These are phyloP conservation scores for Puccinia novopanici DNA, from an alignment of 1,284 basidiomycete species.

Conservation along the genomic window DNA sequence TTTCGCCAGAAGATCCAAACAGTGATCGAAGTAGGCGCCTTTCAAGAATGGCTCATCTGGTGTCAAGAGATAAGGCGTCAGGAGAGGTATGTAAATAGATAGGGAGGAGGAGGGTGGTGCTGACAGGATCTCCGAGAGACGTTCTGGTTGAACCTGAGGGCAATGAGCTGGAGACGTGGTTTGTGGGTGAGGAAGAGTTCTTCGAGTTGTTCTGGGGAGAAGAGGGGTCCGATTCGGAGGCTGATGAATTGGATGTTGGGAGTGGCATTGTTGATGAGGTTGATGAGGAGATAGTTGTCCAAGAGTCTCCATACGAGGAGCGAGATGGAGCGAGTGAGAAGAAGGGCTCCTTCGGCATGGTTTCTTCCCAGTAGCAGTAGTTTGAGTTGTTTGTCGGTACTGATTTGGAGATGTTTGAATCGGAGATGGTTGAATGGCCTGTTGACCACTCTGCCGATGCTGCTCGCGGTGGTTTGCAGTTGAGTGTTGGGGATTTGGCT, in stretches of 20 bases:
- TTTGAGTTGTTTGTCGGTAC: slow-evolving; percentile 4
- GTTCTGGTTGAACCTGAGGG: slow-evolving; percentile 47
- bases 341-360: background rate
- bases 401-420: slow-evolving; percentile 23
- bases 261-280: slow-evolving; percentile 14
- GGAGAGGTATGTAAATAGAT: too few species aligned
- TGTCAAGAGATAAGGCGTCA: background rate
- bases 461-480: background rate
- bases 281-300: slow-evolving; percentile 37
- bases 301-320: slow-evolving; percentile 16
- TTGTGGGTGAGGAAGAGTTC: slow-evolving; percentile 29
- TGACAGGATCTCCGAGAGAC: slow-evolving; percentile 34
- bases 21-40: slow-evolving; percentile 47
- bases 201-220: slow-evolving; percentile 45
- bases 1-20: slow-evolving; percentile 26
- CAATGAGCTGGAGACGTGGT: background rate
- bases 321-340: background rate
- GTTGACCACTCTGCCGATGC: background rate
- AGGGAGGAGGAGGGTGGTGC: background rate
- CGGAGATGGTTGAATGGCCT: background rate
- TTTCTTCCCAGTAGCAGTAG: background rate
- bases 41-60: slow-evolving; percentile 50
- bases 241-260: slow-evolving; percentile 3
- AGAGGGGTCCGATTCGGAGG: slow-evolving; percentile 38
- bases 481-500: background rate